A percentile compares a stretch with the other conserved stretches of the same genome.
Evolutionary conservation across 1,284 basidiomycete species (phyloP).

Genomic region (Salmacisia buchloeana): DNA sequence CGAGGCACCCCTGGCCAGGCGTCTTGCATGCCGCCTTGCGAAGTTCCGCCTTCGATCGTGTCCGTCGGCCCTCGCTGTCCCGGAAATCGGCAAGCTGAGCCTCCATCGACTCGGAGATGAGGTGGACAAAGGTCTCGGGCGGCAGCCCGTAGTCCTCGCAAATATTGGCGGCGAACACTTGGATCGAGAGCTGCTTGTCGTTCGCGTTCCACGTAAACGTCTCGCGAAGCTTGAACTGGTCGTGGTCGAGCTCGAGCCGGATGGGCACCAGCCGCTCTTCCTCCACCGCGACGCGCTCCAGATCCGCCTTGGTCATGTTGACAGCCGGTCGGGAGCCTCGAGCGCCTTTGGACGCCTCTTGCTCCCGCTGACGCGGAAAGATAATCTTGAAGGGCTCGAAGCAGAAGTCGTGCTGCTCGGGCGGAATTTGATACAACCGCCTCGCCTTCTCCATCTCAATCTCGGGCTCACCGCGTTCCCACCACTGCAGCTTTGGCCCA

Average conservation of each 20-base stretch:
- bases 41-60: conserved; percentile 24
- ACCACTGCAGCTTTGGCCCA: conserved; percentile 29
- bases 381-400: conserved; percentile 32
- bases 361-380: conserved; percentile 33
- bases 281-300: conserved; percentile 59
- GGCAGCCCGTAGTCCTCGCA: conserved; percentile 86
- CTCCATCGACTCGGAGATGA: conserved; percentile 77
- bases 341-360: conserved; percentile 54
- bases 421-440: background rate
- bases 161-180: conserved; percentile 79
- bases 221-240: conserved; percentile 83
- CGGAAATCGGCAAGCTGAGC: conserved; percentile 68
- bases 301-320: conserved; percentile 49
- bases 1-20: too few species aligned
- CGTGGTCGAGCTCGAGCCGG: conserved; percentile 85
- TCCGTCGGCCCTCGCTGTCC: conserved; percentile 52
- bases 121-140: conserved; percentile 60
- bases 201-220: conserved; percentile 91
- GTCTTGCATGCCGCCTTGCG: background rate
- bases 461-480: conserved; percentile 33
- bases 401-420: background rate
- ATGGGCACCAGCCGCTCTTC: conserved; percentile 83
- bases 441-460: conserved; percentile 17
- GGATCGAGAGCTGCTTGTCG: conserved; percentile 84
- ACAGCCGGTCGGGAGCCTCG: conserved; percentile 29